Evolutionary conservation across 768 basidiomycete genomes (phyloP).

Genomic region (Mycena leptocephala): DNA sequence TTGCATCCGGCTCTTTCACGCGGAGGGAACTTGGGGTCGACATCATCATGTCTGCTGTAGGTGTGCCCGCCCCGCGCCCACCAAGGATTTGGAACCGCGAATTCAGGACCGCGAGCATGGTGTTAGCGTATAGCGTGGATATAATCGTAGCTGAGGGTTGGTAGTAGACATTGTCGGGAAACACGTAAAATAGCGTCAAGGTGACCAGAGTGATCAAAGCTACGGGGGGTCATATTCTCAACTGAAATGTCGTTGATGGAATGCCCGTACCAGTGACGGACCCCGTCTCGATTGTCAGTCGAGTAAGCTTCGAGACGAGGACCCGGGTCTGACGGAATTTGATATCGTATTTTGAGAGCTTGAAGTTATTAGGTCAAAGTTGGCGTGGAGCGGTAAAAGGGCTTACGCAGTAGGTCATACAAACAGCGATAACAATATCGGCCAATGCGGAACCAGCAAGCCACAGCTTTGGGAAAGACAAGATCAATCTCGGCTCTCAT

Average conservation of each 20-base stretch:
- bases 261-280: background rate
- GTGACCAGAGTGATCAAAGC: background rate
- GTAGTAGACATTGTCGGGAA: conserved; percentile 3
- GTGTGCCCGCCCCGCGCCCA: background rate
- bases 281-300: conserved; percentile 6
- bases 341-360: background rate
- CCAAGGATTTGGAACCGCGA: background rate
- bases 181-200: background rate
- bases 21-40: too few relatives aligned
- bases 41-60: too few relatives aligned
- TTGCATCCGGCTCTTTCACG: too few relatives aligned
- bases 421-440: conserved; percentile 7
- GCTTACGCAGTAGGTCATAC: conserved; percentile 1
- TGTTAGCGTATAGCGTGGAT: conserved; percentile 12
- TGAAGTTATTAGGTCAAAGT: background rate
- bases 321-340: conserved; percentile 1
- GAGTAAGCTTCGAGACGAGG: background rate
- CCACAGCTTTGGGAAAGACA: background rate
- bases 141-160: background rate
- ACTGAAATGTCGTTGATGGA: background rate
- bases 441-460: background rate
- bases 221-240: background rate
- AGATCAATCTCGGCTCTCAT: background rate
- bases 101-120: conserved; percentile 13
- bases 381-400: background rate